Conservation (phyloP, 2,329 filamentous ascomycete species). For the Scopulariopsis brevicaulis region DNA sequence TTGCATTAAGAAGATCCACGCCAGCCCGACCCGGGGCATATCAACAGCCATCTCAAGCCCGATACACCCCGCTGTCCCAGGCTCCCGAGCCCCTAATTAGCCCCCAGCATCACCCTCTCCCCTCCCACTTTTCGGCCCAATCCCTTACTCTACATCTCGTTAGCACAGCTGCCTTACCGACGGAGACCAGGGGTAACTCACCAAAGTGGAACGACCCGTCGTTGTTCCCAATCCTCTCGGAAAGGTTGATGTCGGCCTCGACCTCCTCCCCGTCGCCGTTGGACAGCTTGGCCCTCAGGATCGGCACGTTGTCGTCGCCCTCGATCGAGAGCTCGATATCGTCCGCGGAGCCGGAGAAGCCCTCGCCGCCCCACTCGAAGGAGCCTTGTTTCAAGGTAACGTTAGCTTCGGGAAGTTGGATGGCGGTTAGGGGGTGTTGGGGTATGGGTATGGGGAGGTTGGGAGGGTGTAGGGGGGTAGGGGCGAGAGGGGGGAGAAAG, state of each 20-base stretch:
- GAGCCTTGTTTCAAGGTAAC: neutral
- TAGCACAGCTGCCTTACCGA: neutral
- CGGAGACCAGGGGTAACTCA: constrained; percentile 10
- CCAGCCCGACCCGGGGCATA: too few relatives aligned
- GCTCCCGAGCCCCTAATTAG: too few relatives aligned
- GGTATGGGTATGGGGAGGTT: neutral
- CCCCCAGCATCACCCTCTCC: too few relatives aligned
- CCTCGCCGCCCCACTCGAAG: constrained; percentile 10
- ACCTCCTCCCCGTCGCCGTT: constrained; percentile 27
- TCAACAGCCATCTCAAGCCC: too few relatives aligned
- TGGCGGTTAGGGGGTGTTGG: neutral
- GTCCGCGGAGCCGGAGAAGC: constrained; percentile 33
- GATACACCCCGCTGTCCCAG: too few relatives aligned
- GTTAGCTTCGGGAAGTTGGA: neutral
- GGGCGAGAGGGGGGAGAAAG: neutral
- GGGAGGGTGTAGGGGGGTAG: neutral
- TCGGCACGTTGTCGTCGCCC: constrained; percentile 33
- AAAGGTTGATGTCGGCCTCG: constrained; percentile 39
- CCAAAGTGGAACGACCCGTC: constrained; percentile 30
- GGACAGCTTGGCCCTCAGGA: constrained; percentile 38
- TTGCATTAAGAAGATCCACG: too few relatives aligned
- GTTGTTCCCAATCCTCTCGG: constrained; percentile 41
- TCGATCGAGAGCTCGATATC: constrained; percentile 36
- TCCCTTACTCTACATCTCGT: neutral
- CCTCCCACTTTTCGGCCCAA: neutral